Evolutionary conservation across 2,329 filamentous ascomycete species (phyloP).

Genomic region (Aspergillus sp.): DNA sequence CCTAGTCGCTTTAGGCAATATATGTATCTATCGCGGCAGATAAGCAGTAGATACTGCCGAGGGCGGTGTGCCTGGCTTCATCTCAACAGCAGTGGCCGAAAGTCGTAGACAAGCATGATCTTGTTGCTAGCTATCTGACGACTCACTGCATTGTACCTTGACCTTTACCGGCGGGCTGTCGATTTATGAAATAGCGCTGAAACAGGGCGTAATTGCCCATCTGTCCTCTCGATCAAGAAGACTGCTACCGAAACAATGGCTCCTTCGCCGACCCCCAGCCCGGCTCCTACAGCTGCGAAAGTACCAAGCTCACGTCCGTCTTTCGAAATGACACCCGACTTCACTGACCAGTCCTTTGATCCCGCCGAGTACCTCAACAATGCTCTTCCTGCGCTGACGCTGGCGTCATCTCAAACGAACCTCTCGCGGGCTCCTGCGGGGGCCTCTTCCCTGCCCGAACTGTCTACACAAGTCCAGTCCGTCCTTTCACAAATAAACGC

Average conservation of each 20-base stretch:
- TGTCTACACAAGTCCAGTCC: conserved; percentile 78
- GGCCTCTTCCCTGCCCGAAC: conserved; percentile 67
- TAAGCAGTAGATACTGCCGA: conserved; percentile 1
- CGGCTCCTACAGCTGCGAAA: conserved; percentile 23
- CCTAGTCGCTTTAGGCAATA: neutral
- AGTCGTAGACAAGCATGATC: neutral
- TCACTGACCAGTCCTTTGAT: conserved; percentile 76
- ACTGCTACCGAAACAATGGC: conserved; percentile 12
- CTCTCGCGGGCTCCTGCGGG: conserved; percentile 36
- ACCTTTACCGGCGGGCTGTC: conserved; percentile 1
- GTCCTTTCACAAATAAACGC: conserved; percentile 86
- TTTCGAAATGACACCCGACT: conserved; percentile 63
- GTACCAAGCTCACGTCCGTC: conserved; percentile 38
- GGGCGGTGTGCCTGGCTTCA: neutral
- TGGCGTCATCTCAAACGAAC: conserved; percentile 43
- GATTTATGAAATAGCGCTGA: conserved; percentile 13
- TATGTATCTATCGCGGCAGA: neutral
- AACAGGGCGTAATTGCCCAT: conserved; percentile 4
- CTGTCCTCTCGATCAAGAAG: neutral
- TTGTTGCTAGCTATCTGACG: neutral
- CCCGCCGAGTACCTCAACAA: conserved; percentile 82
- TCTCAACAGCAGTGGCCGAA: neutral
- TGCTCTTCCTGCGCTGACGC: conserved; percentile 67
- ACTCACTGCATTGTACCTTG: neutral
- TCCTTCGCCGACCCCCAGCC: conserved; percentile 24